Evolutionary conservation across 345 rosid genomes (phyloP), one percentile per base, ranked within the genome.

Genomic region (Ceriops zippeliana): DNA sequence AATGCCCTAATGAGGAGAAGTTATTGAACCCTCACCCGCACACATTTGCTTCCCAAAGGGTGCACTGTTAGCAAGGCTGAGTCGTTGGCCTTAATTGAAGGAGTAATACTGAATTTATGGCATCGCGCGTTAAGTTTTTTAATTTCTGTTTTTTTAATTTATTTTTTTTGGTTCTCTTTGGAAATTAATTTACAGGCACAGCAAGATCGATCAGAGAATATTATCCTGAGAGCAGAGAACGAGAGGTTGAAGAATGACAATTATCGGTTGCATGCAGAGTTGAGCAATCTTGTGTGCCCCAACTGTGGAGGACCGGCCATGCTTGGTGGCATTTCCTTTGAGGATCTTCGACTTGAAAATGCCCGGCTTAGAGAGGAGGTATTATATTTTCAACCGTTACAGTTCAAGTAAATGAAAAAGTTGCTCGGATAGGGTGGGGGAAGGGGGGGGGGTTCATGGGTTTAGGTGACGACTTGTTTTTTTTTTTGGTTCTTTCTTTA

Each of bases 321-420:
- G n/a, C 72, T 85, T 20, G 96, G 96, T 0, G 91, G 83, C 16
- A 72, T 89, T 68, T 78, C 89, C 49, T 88, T 85, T 42, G 91
- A 91, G 52, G 96, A 93, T 10, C 79, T 91, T 71, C 96, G 88
- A 34, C 77, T 89, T 0, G 98, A 93, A 70, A 91, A 93, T 78
- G 90, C 91, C 9, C 80, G 93, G 15, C 96, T 91, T 65, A 85
- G 90, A 69, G 96, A 93, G 62, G 95, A 91, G 96, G 98, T 90
- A 73, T 7, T 46, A 3, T 59, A 2, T 28, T 15, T 2, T 58
- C 15, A 34, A 34, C 9, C 37, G 37, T 34, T 7, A 34, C 37
- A 7, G 37, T 34, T 34, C 37, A 34, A 7, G 37, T 34, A 34
- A 34, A 34, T 34, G 37, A 7, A 7, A 34, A 7, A 34, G 10